These are phyloP conservation scores for Mortierella alpina DNA, from an alignment of 192 early-diverging fungal genomes.

Conservation along the genomic window DNA sequence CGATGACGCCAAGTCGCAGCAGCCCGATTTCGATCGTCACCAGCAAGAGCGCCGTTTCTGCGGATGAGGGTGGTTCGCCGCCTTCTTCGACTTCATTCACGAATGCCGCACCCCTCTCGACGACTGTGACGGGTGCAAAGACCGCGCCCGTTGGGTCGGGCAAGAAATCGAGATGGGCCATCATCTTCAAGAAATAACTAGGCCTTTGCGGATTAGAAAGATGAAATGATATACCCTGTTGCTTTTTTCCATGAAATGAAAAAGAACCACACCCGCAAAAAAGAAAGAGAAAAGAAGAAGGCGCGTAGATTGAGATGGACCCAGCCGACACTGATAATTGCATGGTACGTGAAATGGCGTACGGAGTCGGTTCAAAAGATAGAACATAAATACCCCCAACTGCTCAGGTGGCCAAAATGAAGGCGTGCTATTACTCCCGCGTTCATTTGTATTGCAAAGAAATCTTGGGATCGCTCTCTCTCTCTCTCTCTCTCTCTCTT, in stretches of 20 bases:
- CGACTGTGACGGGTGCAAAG: background rate
- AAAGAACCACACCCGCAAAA: background rate
- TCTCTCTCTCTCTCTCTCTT: background rate
- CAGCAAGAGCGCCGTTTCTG: background rate
- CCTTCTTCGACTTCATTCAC: background rate
- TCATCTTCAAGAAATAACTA: conserved; percentile 38
- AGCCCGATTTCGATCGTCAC: background rate
- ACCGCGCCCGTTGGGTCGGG: background rate
- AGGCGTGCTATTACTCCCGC: too few relatives aligned
- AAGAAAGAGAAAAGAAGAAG: too few relatives aligned
- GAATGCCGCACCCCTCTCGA: background rate
- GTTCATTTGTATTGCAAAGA: too few relatives aligned
- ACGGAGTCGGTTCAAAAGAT: too few relatives aligned
- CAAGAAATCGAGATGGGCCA: conserved; percentile 43
- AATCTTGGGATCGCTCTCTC: background rate
- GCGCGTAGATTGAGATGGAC: too few relatives aligned
- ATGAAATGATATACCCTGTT: background rate
- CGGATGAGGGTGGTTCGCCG: background rate
- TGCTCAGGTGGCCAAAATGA: too few relatives aligned
- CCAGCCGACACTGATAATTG: too few relatives aligned
- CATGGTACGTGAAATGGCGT: too few relatives aligned
- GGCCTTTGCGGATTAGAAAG: background rate
- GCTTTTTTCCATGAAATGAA: background rate
- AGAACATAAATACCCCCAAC: too few relatives aligned
- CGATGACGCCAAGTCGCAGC: too few relatives aligned